phyloP scores from a whole-genome alignment of 2,329 filamentous ascomycete genomes.

The Calycina herbarum region DNA sequence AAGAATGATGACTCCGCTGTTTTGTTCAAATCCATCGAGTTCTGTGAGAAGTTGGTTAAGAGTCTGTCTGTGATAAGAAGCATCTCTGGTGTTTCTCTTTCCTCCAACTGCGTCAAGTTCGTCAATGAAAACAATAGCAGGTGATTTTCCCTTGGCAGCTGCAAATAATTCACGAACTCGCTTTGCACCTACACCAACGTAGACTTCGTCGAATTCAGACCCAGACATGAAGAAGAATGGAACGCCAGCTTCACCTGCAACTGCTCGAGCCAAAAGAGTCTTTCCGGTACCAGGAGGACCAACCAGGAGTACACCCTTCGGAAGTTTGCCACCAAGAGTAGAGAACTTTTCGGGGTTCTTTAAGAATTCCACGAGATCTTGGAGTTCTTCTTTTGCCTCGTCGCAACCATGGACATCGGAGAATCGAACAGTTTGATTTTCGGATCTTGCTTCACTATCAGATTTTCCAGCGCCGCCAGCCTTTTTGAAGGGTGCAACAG shows the following conservation, averaged over 20 bases:
- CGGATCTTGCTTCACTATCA: slow-evolving; percentile 83
- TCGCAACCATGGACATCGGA: slow-evolving; percentile 95
- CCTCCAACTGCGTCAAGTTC: slow-evolving; percentile 93
- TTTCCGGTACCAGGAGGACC: slow-evolving; percentile 97
- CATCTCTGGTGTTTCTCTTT: slow-evolving; percentile 88
- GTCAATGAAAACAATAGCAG: slow-evolving; percentile 93
- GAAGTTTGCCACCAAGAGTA: slow-evolving; percentile 90
- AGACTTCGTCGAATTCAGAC: slow-evolving; percentile 97
- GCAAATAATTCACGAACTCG: slow-evolving; percentile 91
- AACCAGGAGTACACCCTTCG: slow-evolving; percentile 92
- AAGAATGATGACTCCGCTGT: slow-evolving; percentile 91
- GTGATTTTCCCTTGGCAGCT: slow-evolving; percentile 80
- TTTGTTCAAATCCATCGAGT: slow-evolving; percentile 94
- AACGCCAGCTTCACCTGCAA: slow-evolving; percentile 94
- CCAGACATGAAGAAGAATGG: slow-evolving; percentile 99
- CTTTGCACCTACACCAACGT: slow-evolving; percentile 95
- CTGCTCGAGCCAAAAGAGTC: slow-evolving; percentile 89
- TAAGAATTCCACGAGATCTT: slow-evolving; percentile 95
- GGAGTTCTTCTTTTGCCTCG: slow-evolving; percentile 96
- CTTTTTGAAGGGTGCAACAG: slow-evolving; percentile 75
- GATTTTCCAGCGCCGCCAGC: slow-evolving; percentile 61
- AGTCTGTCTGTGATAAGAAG: slow-evolving; percentile 94
- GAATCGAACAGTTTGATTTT: slow-evolving; percentile 90
- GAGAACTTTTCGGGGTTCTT: slow-evolving; percentile 92
- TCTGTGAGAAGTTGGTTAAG: slow-evolving; percentile 96